Base-by-base conservation (phyloP, 495 filamentous ascomycete species). In the Beverwykella pulmonaria region DNA sequence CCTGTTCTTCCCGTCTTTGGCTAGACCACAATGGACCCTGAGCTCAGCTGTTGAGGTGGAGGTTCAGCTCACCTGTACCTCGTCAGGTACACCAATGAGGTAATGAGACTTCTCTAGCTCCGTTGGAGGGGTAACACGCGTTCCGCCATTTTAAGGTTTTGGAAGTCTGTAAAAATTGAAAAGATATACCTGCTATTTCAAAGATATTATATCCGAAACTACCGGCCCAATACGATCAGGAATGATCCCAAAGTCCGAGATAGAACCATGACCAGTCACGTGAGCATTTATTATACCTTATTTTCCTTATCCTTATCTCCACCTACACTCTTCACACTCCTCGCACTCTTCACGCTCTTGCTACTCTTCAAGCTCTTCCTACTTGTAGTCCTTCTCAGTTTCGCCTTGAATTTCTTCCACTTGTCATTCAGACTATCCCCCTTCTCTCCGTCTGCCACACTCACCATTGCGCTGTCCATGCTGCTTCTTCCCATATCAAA, bases 351-450 rank as follows among this genome's bases (percentile, higher is more conserved):
- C 15, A 50, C 26, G 44, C 62, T 65, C 41, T 63, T 44, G 17
- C 39, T 44, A 26, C 61, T 63, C 30, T 57, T 65, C 55, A 66
- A 48, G 49, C 67, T 69, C 67, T 57, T 69, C 30, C 56, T 26
- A 44, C 59, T 65, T 22, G 69, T 61, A 15, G 64, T 68, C 39
- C 64, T 48, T 54, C 50, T 68, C 53, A 71, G 50, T 29, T 59
- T 71, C 5, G 53, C 52, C 56, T 71, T 71, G 44, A 71, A 63
- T 49, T 25, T 64, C 53, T 54, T 68, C 69, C 69, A 71, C 52
- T 61, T 71, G 15, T 65, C 69, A n/a, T 52, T 59, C 0, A 71
- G 25, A 2, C 25, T 39, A 50, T 70, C 67, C 8, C n/a, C 59
- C 19, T 56, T 53, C 14, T 65, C 44, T 23, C 53, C 64, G 20